Base-by-base conservation (phyloP, 2,329 filamentous ascomycete species). In the Sporothrix curviconia region DNA sequence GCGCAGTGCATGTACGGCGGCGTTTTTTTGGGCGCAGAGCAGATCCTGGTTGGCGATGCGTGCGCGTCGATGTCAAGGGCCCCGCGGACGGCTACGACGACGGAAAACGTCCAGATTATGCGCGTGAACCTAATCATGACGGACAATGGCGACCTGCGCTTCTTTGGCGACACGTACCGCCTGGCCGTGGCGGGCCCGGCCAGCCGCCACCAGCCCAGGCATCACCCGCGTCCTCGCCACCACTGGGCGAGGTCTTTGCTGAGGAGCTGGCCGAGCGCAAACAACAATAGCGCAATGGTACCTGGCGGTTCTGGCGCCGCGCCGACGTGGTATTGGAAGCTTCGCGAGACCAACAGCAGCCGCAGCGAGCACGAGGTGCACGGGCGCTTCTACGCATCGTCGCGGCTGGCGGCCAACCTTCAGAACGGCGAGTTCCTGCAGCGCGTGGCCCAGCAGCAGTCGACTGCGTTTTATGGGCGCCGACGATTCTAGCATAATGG, bases 71-170 rank as follows among this genome's bases (percentile, higher is more conserved):
- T 14, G 58, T n/a, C 11, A 53, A 49, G 39, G 5, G 37, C 32
- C 32, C 32, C 72, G 92, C 90, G 74, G 84, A 86, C 25, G 69
- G 74, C 17, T 85, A 92, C 65, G 81, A 91, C 57, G 91, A 90
- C 43, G 7, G 11, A 3, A n/a, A 22, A 58, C 19, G 60, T 64
- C 8, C 61, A 64, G 28, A 62, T 70, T 32, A 67, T 71, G 67
- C 64, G 63, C 46, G 64, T 72, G 14, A 58, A 57, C 19, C 56
- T 65, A 37, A 70, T 71, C 57, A 54, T 64, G 12, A 58, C 63
- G 11, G 52, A 60, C 25, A 49, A 58, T 14, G 44, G 50, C 24
- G 24, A 58, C 30, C 52, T 70, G 22, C 61, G 63, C n/a, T 67
- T 70, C 52, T 54, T 59, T 28, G 69, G 69, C 36, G 60, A 64